A percentile compares a stretch with the other conserved stretches of the same genome.
phyloP scores from a whole-genome alignment of 2,329 filamentous ascomycete genomes.

The Fulvia fulva region DNA sequence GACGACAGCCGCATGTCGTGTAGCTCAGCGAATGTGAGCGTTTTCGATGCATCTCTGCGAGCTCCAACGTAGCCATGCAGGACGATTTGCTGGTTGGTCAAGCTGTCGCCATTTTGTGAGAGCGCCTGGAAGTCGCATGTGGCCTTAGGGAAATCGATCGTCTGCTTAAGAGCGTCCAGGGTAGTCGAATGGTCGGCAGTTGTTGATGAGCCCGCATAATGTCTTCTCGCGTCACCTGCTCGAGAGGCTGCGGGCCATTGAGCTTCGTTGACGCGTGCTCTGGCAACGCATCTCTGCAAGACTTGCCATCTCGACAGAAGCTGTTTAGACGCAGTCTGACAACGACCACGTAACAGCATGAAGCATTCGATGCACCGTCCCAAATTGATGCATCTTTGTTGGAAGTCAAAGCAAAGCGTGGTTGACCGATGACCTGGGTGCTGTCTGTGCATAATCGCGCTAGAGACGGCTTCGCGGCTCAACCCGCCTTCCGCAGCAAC shows the following conservation, averaged over 20 bases:
- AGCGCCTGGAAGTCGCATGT: conserved; percentile 37
- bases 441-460: no score
- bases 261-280: background rate
- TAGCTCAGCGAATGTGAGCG: conserved; percentile 66
- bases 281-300: background rate
- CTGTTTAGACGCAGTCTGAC: conserved; percentile 13
- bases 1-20: conserved; percentile 39
- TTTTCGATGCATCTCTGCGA: conserved; percentile 63
- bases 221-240: background rate
- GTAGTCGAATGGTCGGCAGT: background rate
- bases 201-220: background rate
- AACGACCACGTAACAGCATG: conserved; percentile 24
- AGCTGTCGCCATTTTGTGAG: conserved; percentile 21
- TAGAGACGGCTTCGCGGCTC: background rate
- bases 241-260: background rate
- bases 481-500: background rate
- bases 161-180: conserved; percentile 29
- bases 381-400: background rate
- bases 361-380: conserved; percentile 11
- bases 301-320: conserved; percentile 6
- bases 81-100: conserved; percentile 43
- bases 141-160: conserved; percentile 43
- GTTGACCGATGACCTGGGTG: no score
- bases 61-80: conserved; percentile 70
- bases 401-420: background rate